Base-by-base conservation (phyloP, 2,329 filamentous ascomycete species). In the Alternaria ventricosa region DNA sequence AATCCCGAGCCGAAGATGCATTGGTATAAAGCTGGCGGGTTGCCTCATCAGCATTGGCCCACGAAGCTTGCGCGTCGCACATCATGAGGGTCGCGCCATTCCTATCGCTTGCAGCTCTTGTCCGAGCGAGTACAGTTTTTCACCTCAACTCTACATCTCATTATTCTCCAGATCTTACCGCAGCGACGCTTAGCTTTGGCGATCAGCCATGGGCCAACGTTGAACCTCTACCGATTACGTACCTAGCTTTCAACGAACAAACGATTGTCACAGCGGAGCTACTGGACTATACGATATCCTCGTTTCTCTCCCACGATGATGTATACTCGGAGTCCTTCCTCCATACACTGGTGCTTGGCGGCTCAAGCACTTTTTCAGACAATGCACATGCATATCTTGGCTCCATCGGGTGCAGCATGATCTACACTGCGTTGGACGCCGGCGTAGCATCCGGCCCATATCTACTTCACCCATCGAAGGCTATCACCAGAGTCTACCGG, bases 401-500 rank as follows among this genome's bases (percentile, higher is more conserved):
- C 25, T 58, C 57, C 1, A 36, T 66, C 27, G 57, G 61, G 8
- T 67, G 59, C 36, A 23, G 12, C 7, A 51, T 46, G 25, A 55
- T 67, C 13, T 51, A 60, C 44, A 63, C 46, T 9, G 47, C 33
- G 20, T 23, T 28, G 12, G 33, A 41, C 43, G 27, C 50, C 5
- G 36, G 36, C 23, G 36, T 66, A 12, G 61, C 56, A 41, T 43
- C 60, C 20, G 60, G 65, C 15, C 60, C 57, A 30, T 66, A 68
- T 43, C 47, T 65, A 22, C 25, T 66, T 8, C 60, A 63, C 46
- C 57, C 60, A 28, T 61, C 60, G 20, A 61, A 47, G 28, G 51
- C 55, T n/a, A 28, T 68, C 36, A 59, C 57, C 4, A 66, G 57
- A 36, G 61, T 64, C 13, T 68, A 64, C 53, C 45, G 64, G 11